A percentile compares a stretch with the other conserved stretches of the same genome.
These are phyloP conservation scores for Verticillium nubilum DNA, from an alignment of 2,329 filamentous ascomycete species.

Conservation along the genomic window DNA sequence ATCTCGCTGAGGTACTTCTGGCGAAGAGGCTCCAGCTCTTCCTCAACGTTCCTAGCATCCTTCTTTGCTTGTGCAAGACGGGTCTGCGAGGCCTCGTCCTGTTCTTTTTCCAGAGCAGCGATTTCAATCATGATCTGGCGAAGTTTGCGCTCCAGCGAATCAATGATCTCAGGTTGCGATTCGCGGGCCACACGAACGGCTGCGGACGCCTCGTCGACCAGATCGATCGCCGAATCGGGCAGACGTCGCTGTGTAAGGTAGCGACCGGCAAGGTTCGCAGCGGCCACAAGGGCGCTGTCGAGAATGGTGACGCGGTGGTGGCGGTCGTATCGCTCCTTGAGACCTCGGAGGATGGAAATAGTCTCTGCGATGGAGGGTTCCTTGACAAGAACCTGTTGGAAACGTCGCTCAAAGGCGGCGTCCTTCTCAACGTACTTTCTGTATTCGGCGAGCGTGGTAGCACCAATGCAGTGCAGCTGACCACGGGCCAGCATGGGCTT, in stretches of 20 bases:
- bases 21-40: constrained; percentile 84
- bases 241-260: constrained; percentile 89
- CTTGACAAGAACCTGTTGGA: constrained; percentile 97
- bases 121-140: constrained; percentile 97
- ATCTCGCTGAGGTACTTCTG: constrained; percentile 97
- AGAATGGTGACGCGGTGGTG: constrained; percentile 97
- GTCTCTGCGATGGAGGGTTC: constrained; percentile 86
- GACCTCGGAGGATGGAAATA: constrained; percentile 92
- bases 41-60: constrained; percentile 89
- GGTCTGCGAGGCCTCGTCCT: constrained; percentile 84
- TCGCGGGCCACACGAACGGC: constrained; percentile 94
- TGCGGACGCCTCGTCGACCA: constrained; percentile 93
- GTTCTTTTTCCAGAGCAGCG: constrained; percentile 86
- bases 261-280: constrained; percentile 85
- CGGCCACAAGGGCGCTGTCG: constrained; percentile 85
- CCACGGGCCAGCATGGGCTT: constrained; percentile 98
- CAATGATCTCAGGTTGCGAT: constrained; percentile 92
- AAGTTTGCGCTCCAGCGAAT: constrained; percentile 84
- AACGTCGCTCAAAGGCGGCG: constrained; percentile 93
- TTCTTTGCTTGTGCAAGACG: constrained; percentile 79
- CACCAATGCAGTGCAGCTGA: constrained; percentile 95
- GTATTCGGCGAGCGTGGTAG: constrained; percentile 91
- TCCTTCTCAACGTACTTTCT: constrained; percentile 99
- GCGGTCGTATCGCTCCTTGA: constrained; percentile 97
- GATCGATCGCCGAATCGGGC: constrained; percentile 92